These are phyloP conservation scores for Spongispora temasekensis DNA, from an alignment of 1,284 basidiomycete species.

Conservation along the genomic window DNA sequence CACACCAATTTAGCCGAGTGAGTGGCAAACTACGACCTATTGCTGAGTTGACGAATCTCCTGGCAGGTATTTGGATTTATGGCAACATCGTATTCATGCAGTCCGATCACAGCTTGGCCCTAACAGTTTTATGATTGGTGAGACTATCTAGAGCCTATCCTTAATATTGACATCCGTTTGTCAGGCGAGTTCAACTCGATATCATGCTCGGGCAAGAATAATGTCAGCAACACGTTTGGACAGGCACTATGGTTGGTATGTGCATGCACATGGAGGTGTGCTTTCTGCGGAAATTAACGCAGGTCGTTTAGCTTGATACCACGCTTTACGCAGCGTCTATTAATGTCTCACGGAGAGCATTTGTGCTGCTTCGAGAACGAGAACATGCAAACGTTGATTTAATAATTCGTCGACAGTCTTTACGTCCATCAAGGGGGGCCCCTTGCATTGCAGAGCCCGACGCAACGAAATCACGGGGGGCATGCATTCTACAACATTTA, in stretches of 20 bases:
- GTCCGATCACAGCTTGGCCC: constrained; percentile 47
- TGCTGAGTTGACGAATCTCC: neutral
- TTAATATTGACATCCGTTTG: neutral
- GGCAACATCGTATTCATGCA: constrained; percentile 50
- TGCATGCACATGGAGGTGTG: neutral
- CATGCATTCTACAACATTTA: constrained; percentile 50
- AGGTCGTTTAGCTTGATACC: constrained; percentile 40
- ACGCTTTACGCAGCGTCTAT: constrained; percentile 52
- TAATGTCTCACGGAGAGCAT: constrained; percentile 45
- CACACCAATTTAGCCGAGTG: constrained; percentile 51
- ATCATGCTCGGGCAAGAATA: constrained; percentile 48
- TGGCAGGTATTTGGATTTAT: constrained; percentile 51
- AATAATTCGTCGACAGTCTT: constrained; percentile 31
- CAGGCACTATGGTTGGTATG: constrained; percentile 52
- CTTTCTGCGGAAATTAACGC: neutral
- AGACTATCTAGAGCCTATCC: neutral
- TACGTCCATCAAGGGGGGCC: constrained; percentile 55
- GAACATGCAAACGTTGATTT: neutral
- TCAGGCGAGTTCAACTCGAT: constrained; percentile 55
- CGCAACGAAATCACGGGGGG: constrained; percentile 51
- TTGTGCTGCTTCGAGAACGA: neutral
- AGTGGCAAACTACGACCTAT: constrained; percentile 9
- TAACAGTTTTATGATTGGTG: constrained; percentile 49
- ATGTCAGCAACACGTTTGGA: constrained; percentile 53
- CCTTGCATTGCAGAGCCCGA: constrained; percentile 48